Evolutionary conservation across 306 rosid species (phyloP), one percentile per base, ranked within the genome.

Genomic region (Cucumis melo): DNA sequence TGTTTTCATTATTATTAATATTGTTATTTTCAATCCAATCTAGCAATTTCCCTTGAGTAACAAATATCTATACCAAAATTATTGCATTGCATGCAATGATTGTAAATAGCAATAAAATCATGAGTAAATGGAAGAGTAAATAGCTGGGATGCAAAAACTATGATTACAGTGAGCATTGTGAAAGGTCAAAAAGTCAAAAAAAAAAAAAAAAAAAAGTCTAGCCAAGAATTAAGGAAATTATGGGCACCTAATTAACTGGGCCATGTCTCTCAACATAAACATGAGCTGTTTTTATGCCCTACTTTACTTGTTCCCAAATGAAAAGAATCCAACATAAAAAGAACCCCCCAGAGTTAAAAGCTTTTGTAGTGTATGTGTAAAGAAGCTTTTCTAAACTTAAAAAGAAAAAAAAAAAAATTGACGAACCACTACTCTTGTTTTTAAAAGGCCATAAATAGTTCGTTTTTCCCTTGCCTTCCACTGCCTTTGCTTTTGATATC

Each of bases 201-300:
- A n/a, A n/a, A n/a, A n/a, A n/a, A n/a, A n/a, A n/a, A n/a, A n/a
- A n/a, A n/a, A 46, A 46, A 46, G 53, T 46, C 0, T 12, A 13
- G 53, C 53, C 53, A 46, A 46, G 53, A 13, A 46, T 46, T 13
- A 46, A 46, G 53, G 53, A 46, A 46, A 46, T 32, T 32, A 32
- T 46, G 53, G 53, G 5, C 78, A n/a, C 78, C 65, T 11, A 76
- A 14, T 58, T 61, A 55, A 74, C 34, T 55, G 77, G 77, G 77
- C 62, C 77, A 58, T 84, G 77, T 82, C 36, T 32, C 36, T 62
- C 63, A 70, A 78, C 73, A 71, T 46, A 8, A 74, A 74, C 10
- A 36, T 83, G 88, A 87, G 90, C 90, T 89, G 91, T 82, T 81
- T 81, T 87, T 82, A 81, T 85, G 73, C 91, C 81, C 85, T 81